phyloP scores from a whole-genome alignment of 169 alveolate genomes.

The Plasmodium billcollinsi region DNA sequence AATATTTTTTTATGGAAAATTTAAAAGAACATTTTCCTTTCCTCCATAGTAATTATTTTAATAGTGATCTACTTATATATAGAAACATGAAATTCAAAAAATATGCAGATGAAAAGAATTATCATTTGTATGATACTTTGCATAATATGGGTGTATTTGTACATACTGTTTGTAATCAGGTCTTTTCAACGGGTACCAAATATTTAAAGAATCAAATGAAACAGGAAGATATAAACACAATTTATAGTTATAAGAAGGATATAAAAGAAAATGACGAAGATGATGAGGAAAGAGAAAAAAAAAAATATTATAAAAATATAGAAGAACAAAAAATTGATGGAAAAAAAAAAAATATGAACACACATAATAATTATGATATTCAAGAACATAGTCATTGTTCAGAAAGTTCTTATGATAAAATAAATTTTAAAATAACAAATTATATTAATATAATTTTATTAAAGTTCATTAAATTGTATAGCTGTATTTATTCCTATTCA shows the following conservation, averaged over 20 bases:
- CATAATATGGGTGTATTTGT: conserved; percentile 43
- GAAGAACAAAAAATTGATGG: background rate
- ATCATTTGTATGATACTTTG: conserved; percentile 33
- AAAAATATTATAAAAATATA: background rate
- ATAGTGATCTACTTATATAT: conserved; percentile 40
- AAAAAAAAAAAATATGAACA: background rate
- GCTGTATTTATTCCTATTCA: conserved; percentile 36
- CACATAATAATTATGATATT: too few relatives aligned
- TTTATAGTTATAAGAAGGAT: background rate
- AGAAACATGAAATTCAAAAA: conserved; percentile 41
- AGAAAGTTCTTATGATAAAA: conserved; percentile 17
- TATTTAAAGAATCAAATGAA: background rate
- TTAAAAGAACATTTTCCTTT: conserved; percentile 11
- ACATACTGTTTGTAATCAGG: conserved; percentile 29
- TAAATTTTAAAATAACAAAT: conserved; percentile 33
- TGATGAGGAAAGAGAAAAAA: background rate
- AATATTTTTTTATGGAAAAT: conserved; percentile 12
- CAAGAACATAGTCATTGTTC: background rate
- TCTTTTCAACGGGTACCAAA: too few relatives aligned
- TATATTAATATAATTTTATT: conserved; percentile 45
- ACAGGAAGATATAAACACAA: conserved; percentile 6
- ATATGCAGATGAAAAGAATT: background rate
- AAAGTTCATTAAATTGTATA: conserved; percentile 46
- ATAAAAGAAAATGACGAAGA: background rate
- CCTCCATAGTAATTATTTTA: conserved; percentile 11